Percentiles rank a stretch among this genome's conserved stretches.
phyloP scores from a whole-genome alignment of 2,329 filamentous ascomycete genomes.

The Furcasterigmium furcatum region DNA sequence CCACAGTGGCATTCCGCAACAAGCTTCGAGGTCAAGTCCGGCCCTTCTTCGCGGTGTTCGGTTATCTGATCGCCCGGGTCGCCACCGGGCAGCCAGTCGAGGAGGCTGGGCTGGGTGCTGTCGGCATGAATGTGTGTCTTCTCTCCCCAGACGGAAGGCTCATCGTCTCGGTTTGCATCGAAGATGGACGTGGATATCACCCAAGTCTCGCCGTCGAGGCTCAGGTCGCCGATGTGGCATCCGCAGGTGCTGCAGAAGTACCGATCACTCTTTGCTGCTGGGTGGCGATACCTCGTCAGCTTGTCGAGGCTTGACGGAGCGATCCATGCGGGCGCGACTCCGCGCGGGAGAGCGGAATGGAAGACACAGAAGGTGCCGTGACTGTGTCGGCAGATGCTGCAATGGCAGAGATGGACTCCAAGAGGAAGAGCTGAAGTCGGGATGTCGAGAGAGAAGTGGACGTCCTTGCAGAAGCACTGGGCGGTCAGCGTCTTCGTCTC shows the following conservation, averaged over 20 bases:
- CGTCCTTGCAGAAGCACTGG: slow-evolving; percentile 40
- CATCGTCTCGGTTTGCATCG: slow-evolving; percentile 20
- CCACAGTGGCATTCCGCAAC: slow-evolving; percentile 42
- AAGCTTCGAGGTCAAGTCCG: slow-evolving; percentile 28
- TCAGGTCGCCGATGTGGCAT: slow-evolving; percentile 37
- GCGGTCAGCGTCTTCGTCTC: slow-evolving; percentile 35
- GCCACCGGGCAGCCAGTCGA: slow-evolving; percentile 26
- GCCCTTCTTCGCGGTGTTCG: slow-evolving; percentile 25
- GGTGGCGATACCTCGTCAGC: slow-evolving; percentile 32
- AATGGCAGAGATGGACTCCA: slow-evolving; percentile 40
- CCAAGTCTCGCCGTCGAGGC: slow-evolving; percentile 29
- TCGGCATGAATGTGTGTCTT: slow-evolving; percentile 30
- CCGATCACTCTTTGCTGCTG: slow-evolving; percentile 23
- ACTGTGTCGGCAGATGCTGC: slow-evolving; percentile 38
- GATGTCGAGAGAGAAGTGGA: slow-evolving; percentile 38
- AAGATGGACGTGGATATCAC: slow-evolving; percentile 36
- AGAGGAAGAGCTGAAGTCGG: slow-evolving; percentile 34
- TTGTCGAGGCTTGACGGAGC: slow-evolving; percentile 30
- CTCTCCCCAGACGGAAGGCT: slow-evolving; percentile 29
- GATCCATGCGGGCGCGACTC: slow-evolving; percentile 32
- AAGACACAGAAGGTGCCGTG: slow-evolving; percentile 39
- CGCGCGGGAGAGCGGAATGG: slow-evolving; percentile 31
- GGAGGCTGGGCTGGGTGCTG: slow-evolving; percentile 31
- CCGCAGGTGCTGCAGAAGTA: slow-evolving; percentile 44
- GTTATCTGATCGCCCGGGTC: slow-evolving; percentile 30